Evolutionary conservation across 352 stramenopile genomes (phyloP).

Genomic region (Phytophthora sojae): DNA sequence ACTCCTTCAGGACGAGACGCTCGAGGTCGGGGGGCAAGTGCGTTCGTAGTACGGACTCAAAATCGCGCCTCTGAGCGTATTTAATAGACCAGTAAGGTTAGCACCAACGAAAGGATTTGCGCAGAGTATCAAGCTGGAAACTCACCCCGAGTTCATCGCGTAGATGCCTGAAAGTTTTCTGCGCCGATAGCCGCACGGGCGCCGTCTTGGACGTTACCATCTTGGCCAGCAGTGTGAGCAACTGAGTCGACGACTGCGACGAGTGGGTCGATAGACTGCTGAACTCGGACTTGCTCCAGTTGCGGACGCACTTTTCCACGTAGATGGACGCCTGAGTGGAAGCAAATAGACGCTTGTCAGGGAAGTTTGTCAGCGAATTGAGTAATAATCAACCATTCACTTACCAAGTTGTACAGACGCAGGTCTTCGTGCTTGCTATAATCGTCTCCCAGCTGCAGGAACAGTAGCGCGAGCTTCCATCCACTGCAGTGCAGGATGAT

Average conservation of each 20-base stretch:
- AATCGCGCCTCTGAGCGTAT: conserved; percentile 11
- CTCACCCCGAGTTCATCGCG: conserved; percentile 51
- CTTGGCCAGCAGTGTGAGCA: conserved; percentile 38
- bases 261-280: conserved; percentile 28
- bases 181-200: conserved; percentile 50
- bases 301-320: conserved; percentile 64
- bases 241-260: conserved; percentile 17
- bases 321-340: conserved; percentile 59
- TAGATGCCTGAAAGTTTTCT: conserved; percentile 52
- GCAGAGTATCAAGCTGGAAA: neutral
- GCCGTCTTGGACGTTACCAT: conserved; percentile 55
- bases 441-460: conserved; percentile 43
- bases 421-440: conserved; percentile 45
- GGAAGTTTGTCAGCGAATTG: neutral
- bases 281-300: conserved; percentile 43
- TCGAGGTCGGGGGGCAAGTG: conserved; percentile 9
- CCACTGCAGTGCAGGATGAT: conserved; percentile 62
- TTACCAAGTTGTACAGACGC: conserved; percentile 63
- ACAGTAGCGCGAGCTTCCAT: conserved; percentile 43
- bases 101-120: neutral
- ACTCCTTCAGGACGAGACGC: conserved; percentile 12
- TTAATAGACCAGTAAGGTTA: neutral
- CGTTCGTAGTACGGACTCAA: conserved; percentile 10
- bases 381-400: neutral
- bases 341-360: neutral